These are phyloP conservation scores for Rauvolfia tetraphylla DNA, from an alignment of 257 asterid species.

Conservation along the genomic window DNA sequence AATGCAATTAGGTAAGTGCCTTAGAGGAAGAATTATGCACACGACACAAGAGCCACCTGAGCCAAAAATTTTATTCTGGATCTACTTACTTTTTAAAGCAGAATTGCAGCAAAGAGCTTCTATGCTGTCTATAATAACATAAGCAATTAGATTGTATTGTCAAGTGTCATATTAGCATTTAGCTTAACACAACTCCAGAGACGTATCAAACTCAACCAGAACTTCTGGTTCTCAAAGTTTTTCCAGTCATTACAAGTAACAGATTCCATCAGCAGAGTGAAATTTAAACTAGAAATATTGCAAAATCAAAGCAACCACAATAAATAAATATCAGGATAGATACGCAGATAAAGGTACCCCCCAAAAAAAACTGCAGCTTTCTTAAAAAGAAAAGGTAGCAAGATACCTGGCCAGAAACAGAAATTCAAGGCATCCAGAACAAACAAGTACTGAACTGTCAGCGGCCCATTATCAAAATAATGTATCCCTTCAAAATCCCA, in stretches of 20 bases:
- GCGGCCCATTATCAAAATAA: slow-evolving; percentile 86
- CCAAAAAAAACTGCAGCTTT: no score
- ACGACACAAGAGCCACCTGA: background rate
- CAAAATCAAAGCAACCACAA: no score
- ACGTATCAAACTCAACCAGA: no score
- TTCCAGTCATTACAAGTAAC: background rate
- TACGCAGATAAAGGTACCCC: no score
- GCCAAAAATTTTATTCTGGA: background rate
- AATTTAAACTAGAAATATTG: background rate
- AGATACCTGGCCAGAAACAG: slow-evolving; percentile 99
- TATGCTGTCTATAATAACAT: background rate
- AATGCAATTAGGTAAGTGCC: background rate
- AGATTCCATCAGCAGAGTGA: background rate
- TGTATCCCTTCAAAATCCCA: slow-evolving; percentile 98
- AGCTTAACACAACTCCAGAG: background rate
- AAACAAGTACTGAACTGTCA: slow-evolving; percentile 83
- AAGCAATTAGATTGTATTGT: background rate
- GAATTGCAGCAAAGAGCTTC: background rate
- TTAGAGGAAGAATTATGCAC: background rate
- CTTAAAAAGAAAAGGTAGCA: background rate
- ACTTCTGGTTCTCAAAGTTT: no score
- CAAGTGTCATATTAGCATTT: background rate
- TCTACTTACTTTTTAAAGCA: background rate
- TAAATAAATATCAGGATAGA: no score
- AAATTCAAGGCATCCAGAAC: slow-evolving; percentile 94